phyloP scores from a whole-genome alignment of 139 green algal species.

The Haematococcus lacustris region DNA sequence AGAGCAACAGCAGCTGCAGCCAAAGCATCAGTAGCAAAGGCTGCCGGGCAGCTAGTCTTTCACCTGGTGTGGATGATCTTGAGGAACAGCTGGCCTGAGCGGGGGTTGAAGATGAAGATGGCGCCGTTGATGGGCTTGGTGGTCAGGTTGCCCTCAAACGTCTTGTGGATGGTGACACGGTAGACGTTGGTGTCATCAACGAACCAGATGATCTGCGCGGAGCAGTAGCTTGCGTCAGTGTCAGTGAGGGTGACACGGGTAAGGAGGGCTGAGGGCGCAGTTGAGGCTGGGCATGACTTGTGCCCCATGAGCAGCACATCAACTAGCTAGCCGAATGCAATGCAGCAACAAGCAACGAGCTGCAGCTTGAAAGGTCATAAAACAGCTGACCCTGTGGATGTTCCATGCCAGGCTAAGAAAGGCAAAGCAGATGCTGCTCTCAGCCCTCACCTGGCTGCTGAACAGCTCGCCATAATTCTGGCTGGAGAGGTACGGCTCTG shows the following conservation, averaged over 20 bases:
- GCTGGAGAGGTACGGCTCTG: constrained; percentile 95
- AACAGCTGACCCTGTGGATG: background rate
- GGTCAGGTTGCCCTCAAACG: constrained; percentile 97
- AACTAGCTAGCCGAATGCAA: background rate
- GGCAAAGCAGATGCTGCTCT: background rate
- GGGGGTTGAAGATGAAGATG: constrained; percentile 99
- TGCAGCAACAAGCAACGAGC: background rate
- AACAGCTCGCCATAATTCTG: constrained; percentile 99
- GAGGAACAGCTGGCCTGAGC: constrained; percentile 95
- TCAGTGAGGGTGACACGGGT: background rate
- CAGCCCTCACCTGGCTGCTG: constrained; percentile 17
- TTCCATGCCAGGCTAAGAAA: background rate
- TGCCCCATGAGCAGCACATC: background rate
- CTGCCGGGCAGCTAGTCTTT: constrained; percentile 14
- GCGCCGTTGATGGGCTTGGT: constrained; percentile 98
- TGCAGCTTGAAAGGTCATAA: background rate
- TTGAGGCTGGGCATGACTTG: background rate
- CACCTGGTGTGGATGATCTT: constrained; percentile 96
- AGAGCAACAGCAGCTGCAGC: background rate
- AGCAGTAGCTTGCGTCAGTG: constrained; percentile 17
- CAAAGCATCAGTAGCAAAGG: background rate
- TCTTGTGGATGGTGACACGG: constrained; percentile 99
- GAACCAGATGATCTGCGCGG: constrained; percentile 99
- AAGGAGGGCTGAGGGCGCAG: background rate
- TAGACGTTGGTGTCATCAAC: constrained; percentile 99